These are phyloP conservation scores for Xylariaceae sp. DNA, from an alignment of 2,329 filamentous ascomycete genomes.

Conservation along the genomic window DNA sequence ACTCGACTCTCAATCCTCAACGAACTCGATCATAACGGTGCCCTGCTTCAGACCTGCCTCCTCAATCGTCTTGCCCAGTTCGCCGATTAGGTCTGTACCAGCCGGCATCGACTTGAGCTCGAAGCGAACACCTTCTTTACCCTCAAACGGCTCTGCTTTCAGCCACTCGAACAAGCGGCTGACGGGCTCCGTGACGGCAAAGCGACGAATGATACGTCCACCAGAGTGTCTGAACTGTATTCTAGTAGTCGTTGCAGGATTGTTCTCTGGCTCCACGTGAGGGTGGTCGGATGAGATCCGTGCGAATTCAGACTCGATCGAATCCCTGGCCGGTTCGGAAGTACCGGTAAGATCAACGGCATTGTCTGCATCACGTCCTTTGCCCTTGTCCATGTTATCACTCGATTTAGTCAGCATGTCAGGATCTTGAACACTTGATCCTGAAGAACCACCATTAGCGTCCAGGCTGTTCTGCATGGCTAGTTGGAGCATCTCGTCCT, in stretches of 20 bases:
- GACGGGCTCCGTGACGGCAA: conserved; percentile 72
- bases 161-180: conserved; percentile 92
- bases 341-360: conserved; percentile 18
- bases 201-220: conserved; percentile 84
- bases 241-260: conserved; percentile 71
- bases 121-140: conserved; percentile 74
- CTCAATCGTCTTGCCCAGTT: conserved; percentile 70
- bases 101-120: conserved; percentile 79
- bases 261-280: conserved; percentile 73
- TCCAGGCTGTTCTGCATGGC: conserved; percentile 85
- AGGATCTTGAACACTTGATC: conserved; percentile 68
- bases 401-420: conserved; percentile 78
- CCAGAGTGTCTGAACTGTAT: conserved; percentile 90
- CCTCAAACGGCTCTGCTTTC: conserved; percentile 81
- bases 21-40: conserved; percentile 92
- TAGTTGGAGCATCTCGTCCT: conserved; percentile 96
- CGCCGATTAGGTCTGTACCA: conserved; percentile 78
- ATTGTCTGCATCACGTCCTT: conserved; percentile 43
- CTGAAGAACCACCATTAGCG: conserved; percentile 43
- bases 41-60: conserved; percentile 86
- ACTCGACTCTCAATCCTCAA: conserved; percentile 49
- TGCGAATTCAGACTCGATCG: conserved; percentile 52
- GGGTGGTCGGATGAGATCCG: conserved; percentile 69
- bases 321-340: conserved; percentile 13
- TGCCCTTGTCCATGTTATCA: conserved; percentile 51